phyloP scores from a whole-genome alignment of 768 basidiomycete species.

The Fibroporia radiculosa region DNA sequence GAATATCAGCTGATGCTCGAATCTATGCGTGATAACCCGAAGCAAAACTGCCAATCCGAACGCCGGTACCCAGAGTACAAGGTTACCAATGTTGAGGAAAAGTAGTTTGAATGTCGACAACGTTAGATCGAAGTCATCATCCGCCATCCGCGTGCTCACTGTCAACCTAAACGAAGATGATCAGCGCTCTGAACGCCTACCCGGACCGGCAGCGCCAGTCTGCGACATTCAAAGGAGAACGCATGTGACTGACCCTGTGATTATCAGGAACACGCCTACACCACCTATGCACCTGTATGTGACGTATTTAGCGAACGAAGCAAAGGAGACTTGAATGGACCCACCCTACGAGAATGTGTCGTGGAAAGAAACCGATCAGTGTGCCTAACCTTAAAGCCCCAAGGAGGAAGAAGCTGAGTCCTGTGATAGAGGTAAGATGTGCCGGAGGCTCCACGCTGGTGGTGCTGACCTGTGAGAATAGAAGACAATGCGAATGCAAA shows the following conservation, averaged over 20 bases:
- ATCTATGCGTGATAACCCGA: conserved; percentile 71
- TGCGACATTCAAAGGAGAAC: neutral
- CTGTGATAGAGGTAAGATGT: conserved; percentile 25
- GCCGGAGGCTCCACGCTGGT: neutral
- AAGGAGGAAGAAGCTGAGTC: conserved; percentile 78
- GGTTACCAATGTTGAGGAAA: conserved; percentile 52
- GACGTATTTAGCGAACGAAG: neutral
- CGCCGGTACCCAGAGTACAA: conserved; percentile 76
- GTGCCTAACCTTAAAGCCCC: conserved; percentile 78
- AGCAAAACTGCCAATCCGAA: conserved; percentile 69
- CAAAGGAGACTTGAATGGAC: neutral
- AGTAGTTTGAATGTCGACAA: conserved; percentile 60
- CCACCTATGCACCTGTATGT: conserved; percentile 79
- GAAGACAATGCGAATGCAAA: conserved; percentile 84
- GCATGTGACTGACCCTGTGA: conserved; percentile 62
- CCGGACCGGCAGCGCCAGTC: neutral
- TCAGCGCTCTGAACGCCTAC: neutral
- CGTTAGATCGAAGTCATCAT: conserved; percentile 66
- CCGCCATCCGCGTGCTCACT: conserved; percentile 75
- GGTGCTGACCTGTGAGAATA: conserved; percentile 65
- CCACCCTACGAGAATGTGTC: conserved; percentile 93
- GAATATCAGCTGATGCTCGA: conserved; percentile 85
- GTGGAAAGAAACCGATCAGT: conserved; percentile 91
- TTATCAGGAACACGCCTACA: conserved; percentile 88
- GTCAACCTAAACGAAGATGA: conserved; percentile 46